A percentile compares a stretch with the other conserved stretches of the same genome.
phyloP scores from a whole-genome alignment of 1,284 basidiomycete genomes.

The Amylostereum chailletii region DNA sequence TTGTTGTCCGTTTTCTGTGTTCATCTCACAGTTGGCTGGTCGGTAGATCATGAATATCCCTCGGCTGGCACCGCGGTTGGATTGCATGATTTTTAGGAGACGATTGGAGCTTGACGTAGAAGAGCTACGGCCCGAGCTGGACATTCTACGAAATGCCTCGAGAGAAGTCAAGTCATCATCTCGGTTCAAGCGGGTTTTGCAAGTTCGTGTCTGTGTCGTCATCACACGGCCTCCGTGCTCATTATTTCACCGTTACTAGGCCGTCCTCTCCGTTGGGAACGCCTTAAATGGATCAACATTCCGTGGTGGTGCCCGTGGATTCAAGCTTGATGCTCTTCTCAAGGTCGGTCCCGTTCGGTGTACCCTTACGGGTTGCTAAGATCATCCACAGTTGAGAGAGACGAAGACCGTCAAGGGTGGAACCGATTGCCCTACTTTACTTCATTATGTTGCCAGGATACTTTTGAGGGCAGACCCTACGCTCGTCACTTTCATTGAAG shows the following conservation, averaged over 20 bases:
- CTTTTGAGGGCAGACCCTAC: constrained; percentile 64
- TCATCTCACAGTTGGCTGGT: background rate
- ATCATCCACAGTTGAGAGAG: constrained; percentile 59
- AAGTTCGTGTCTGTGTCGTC: constrained; percentile 31
- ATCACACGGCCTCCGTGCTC: constrained; percentile 2
- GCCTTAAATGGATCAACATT: constrained; percentile 76
- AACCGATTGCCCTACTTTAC: constrained; percentile 70
- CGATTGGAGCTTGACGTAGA: constrained; percentile 78
- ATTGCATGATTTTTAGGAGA: constrained; percentile 77
- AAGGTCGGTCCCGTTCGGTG: constrained; percentile 44
- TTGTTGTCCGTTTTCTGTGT: no score
- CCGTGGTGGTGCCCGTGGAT: constrained; percentile 77
- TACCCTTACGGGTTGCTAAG: background rate
- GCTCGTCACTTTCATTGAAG: constrained; percentile 70
- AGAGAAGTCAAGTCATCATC: constrained; percentile 63
- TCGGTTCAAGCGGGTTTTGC: constrained; percentile 64
- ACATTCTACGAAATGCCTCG: constrained; percentile 67
- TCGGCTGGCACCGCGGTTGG: constrained; percentile 62
- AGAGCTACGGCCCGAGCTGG: constrained; percentile 78
- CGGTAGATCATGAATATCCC: constrained; percentile 72
- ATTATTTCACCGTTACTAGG: constrained; percentile 26
- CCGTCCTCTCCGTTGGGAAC: constrained; percentile 74
- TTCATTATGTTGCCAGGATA: constrained; percentile 79
- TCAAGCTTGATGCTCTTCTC: constrained; percentile 71
- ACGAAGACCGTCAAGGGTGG: constrained; percentile 69